phyloP scores from a whole-genome alignment of 2,329 filamentous ascomycete genomes.

The Monilinia fructicola region DNA sequence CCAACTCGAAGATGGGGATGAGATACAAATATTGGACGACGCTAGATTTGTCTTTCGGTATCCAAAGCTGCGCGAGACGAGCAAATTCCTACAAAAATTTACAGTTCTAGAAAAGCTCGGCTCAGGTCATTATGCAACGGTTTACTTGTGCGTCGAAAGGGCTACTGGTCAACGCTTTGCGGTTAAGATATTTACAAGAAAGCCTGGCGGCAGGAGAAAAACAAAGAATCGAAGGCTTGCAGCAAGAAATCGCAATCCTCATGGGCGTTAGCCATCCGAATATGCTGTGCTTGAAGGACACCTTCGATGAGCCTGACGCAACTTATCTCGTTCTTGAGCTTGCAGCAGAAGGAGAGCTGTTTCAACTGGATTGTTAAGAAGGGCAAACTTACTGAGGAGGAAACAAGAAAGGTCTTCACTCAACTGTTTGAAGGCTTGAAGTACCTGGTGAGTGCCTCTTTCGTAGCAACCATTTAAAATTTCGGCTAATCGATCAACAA shows the following conservation, averaged over 20 bases:
- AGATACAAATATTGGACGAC: constrained; percentile 82
- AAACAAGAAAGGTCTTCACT: constrained; percentile 82
- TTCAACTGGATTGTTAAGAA: constrained; percentile 93
- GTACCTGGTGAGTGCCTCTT: constrained; percentile 69
- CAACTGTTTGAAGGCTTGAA: constrained; percentile 94
- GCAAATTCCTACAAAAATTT: constrained; percentile 83
- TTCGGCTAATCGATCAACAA: constrained; percentile 37
- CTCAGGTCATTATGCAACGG: constrained; percentile 92
- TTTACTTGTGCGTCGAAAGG: constrained; percentile 88
- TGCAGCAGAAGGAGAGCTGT: constrained; percentile 88
- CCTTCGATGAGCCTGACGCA: constrained; percentile 85
- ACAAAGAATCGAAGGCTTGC: constrained; percentile 79
- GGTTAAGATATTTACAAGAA: constrained; percentile 92
- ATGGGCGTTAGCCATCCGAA: constrained; percentile 98
- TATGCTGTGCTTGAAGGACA: constrained; percentile 89
- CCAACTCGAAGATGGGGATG: constrained; percentile 84
- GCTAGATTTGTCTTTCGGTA: constrained; percentile 89
- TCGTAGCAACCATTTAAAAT: not conserved
- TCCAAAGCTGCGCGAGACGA: constrained; percentile 70
- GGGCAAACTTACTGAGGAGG: constrained; percentile 79
- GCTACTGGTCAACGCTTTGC: constrained; percentile 78
- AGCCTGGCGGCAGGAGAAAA: constrained; percentile 76
- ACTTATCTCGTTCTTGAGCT: constrained; percentile 91
- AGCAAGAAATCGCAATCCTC: constrained; percentile 93
- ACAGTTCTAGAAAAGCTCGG: constrained; percentile 80